Base-by-base conservation (phyloP, 371 early-diverging fungal species). In the Thermomucor indicae-seudaticae region DNA sequence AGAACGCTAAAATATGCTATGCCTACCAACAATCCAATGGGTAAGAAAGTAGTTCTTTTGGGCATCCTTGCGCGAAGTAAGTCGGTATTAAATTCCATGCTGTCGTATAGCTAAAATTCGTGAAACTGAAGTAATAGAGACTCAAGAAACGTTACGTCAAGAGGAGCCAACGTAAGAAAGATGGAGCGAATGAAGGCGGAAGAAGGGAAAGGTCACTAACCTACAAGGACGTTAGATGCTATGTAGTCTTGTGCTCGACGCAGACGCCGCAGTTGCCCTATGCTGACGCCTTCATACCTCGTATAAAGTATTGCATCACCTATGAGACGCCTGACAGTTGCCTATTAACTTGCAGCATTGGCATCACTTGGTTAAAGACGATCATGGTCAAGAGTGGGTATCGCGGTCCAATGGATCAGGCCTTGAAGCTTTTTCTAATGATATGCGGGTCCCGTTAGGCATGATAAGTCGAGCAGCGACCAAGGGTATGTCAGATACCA, bases 1-100 rank as follows among this genome's bases (percentile, higher is more conserved):
- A 62, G 83, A 24, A 61, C 56, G 0, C 46, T 82, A 30, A 74
- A 67, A 14, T 82, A 75, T 25, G 39, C 68, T 10, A 80, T 82
- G 80, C 75, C 80, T 2, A 70, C 80, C 16, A 74, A 65, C 16
- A 78, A 79, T 44, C 76, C 80, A 6, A 65, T 82, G 62, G 69
- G 70, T 69, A 59, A 53, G 51, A 24, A 1, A 29, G 6, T n/a
- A n/a, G n/a, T n/a, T n/a, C n/a, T n/a, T n/a, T n/a, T n/a, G n/a
- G n/a, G n/a, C n/a, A n/a, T n/a, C n/a, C n/a, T n/a, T n/a, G n/a
- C n/a, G n/a, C n/a, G n/a, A n/a, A n/a, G n/a, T n/a, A n/a, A n/a
- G n/a, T n/a, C n/a, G n/a, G n/a, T n/a, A n/a, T n/a, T n/a, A n/a
- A n/a, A n/a, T n/a, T n/a, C n/a, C 1, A 19, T n/a, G 24, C 1